Evolutionary conservation across 139 green algal species (phyloP), one percentile per base, ranked within the genome.

Genomic region (Coccomyxa sp.): DNA sequence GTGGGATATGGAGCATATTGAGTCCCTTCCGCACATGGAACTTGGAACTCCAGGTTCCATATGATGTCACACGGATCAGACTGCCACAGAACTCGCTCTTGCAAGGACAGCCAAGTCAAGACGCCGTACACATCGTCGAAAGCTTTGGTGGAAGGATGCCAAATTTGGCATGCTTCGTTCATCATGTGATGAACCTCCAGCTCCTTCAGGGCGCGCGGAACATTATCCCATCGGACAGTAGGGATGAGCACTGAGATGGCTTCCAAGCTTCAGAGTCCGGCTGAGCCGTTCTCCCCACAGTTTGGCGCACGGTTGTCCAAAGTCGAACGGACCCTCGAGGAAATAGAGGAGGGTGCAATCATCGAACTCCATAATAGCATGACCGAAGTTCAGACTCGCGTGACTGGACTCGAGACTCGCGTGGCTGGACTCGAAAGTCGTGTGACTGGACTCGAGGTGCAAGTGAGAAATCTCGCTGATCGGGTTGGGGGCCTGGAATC

Each of bases 211-310:
- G n/a, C n/a, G n/a, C n/a, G n/a, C n/a, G 14, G 14, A 58, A 58
- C 44, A 58, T 58, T 58, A 58, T 58, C 44, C 44, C 44, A 58
- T 58, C 44, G 44, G 44, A 58, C 44, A 58, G 44, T 58, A 58
- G 44, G 44, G 44, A 58, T 14, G 44, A 58, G 44, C 44, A 58
- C 44, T 58, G 44, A 58, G 44, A 58, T 58, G 44, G 44, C 44
- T 58, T 58, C 10, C 44, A 58, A 58, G 14, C 44, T 58, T 14
- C 44, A 58, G 44, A 58, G 44, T 58, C 44, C 44, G 44, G 14
- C 44, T 58, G 44, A 58, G 44, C 44, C 44, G 44, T 14, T 58
- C 14, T 58, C 44, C 10, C 44, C 44, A 58, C 44, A 58, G 14
- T 58, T 58, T 14, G 44, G 44, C 44, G 44, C 44, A 58, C 44